Conservation (phyloP, 2,329 filamentous ascomycete genomes). For the Nectriaceae sp. region DNA sequence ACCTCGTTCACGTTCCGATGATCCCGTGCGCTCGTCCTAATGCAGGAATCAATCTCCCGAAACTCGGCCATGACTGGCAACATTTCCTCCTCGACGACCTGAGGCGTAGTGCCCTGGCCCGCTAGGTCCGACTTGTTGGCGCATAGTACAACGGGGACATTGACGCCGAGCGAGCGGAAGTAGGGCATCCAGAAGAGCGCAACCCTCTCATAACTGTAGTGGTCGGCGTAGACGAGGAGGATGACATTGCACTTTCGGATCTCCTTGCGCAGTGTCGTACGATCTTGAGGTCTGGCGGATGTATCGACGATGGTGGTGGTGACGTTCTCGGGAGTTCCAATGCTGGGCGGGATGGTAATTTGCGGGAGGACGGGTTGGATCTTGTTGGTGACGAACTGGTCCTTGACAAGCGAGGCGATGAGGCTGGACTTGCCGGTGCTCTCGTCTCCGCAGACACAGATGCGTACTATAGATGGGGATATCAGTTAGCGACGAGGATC, state of each 20-base stretch:
- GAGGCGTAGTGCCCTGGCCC: slow-evolving; percentile 71
- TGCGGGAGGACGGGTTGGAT: slow-evolving; percentile 93
- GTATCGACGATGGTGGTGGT: slow-evolving; percentile 98
- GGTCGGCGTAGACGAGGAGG: slow-evolving; percentile 93
- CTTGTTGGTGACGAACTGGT: slow-evolving; percentile 93
- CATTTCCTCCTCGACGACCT: slow-evolving; percentile 96
- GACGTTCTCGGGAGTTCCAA: slow-evolving; percentile 93
- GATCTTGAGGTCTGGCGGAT: slow-evolving; percentile 90
- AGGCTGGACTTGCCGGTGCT: slow-evolving; percentile 92
- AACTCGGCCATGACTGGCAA: slow-evolving; percentile 97
- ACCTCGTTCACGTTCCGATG: slow-evolving; percentile 94
- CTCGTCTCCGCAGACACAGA: slow-evolving; percentile 96
- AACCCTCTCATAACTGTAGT: slow-evolving; percentile 98
- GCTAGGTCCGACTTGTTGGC: slow-evolving; percentile 96
- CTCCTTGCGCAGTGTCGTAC: slow-evolving; percentile 86
- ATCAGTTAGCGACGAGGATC: slow-evolving; percentile 12
- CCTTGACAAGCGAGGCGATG: slow-evolving; percentile 94
- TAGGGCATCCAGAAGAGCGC: slow-evolving; percentile 99
- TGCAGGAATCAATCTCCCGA: slow-evolving; percentile 97
- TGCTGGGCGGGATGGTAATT: slow-evolving; percentile 90
- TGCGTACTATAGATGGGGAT: slow-evolving; percentile 61
- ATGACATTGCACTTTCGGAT: slow-evolving; percentile 98
- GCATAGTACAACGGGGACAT: slow-evolving; percentile 94
- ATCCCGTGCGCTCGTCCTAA: slow-evolving; percentile 87
- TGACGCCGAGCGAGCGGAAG: slow-evolving; percentile 96